Percentiles rank a stretch among this genome's conserved stretches.
Conservation (phyloP, 2,329 filamentous ascomycete genomes). For the Curvularia lunata region DNA sequence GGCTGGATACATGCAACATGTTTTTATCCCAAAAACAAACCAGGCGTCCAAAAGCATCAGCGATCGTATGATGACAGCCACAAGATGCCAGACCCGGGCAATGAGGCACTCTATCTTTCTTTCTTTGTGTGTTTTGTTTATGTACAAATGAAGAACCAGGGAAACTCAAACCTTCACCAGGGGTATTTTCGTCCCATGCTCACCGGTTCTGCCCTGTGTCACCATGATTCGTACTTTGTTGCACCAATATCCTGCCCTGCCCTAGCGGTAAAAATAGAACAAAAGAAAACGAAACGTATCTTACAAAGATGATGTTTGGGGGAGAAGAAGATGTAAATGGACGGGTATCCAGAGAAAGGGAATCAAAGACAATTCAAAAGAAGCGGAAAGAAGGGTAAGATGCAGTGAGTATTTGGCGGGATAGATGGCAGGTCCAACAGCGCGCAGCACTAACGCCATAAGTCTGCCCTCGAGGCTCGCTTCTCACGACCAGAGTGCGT, state of each 20-base stretch:
- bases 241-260: slow-evolving; percentile 4
- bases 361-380: slow-evolving; percentile 6
- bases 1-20: too few species aligned
- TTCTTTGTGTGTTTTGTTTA: background rate
- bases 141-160: slow-evolving; percentile 5
- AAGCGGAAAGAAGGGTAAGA: background rate
- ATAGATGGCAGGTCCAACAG: background rate
- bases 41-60: background rate
- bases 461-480: slow-evolving; percentile 43
- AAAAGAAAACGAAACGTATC: slow-evolving; percentile 12
- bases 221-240: slow-evolving; percentile 9
- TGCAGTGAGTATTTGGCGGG: background rate
- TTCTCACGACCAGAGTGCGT: slow-evolving; percentile 42
- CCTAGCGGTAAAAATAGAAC: background rate
- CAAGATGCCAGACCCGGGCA: slow-evolving; percentile 7
- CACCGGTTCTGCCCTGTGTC: slow-evolving; percentile 2
- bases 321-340: slow-evolving; percentile 11
- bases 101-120: slow-evolving; percentile 1
- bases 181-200: slow-evolving; percentile 14
- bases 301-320: slow-evolving; percentile 13
- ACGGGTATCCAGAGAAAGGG: slow-evolving; percentile 26
- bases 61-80: background rate
- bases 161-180: slow-evolving; percentile 4
- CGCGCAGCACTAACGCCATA: slow-evolving; percentile 39
- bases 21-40: background rate